phyloP scores from a whole-genome alignment of 257 asterid genomes.

The Nicotiana sylvestris region DNA sequence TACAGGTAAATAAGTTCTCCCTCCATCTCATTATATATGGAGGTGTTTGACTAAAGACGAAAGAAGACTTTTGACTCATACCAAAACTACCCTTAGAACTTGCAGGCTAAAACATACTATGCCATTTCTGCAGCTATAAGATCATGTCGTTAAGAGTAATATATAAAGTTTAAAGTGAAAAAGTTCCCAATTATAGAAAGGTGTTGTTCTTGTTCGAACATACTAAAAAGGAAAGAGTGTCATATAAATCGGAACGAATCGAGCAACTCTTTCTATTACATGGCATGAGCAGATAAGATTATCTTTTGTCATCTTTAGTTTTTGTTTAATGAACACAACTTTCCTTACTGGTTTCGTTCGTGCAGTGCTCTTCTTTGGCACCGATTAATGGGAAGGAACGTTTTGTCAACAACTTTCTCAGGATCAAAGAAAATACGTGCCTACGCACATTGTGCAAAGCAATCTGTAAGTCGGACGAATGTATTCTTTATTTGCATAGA shows the following conservation, averaged over 20 bases:
- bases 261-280: background rate
- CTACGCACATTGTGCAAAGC: conserved; percentile 73
- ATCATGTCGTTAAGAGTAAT: background rate
- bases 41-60: background rate
- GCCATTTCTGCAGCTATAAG: background rate
- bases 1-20: conserved; percentile 47
- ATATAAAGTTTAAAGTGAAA: background rate
- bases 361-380: conserved; percentile 94
- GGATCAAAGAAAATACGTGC: conserved; percentile 62
- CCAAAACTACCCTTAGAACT: background rate
- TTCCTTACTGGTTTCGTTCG: background rate
- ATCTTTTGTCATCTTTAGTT: background rate
- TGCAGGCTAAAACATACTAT: background rate
- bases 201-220: background rate
- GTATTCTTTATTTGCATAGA: background rate
- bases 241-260: background rate
- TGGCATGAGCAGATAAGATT: background rate
- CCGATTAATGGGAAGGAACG: conserved; percentile 67
- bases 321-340: background rate
- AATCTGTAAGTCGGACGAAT: conserved; percentile 47
- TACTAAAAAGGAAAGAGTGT: background rate
- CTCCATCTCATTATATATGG: background rate
- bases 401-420: conserved; percentile 43
- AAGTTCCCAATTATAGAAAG: background rate
- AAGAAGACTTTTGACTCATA: background rate